Evolutionary conservation across 2,329 filamentous ascomycete genomes (phyloP).

Genomic region (Cercospora nicotianae): DNA sequence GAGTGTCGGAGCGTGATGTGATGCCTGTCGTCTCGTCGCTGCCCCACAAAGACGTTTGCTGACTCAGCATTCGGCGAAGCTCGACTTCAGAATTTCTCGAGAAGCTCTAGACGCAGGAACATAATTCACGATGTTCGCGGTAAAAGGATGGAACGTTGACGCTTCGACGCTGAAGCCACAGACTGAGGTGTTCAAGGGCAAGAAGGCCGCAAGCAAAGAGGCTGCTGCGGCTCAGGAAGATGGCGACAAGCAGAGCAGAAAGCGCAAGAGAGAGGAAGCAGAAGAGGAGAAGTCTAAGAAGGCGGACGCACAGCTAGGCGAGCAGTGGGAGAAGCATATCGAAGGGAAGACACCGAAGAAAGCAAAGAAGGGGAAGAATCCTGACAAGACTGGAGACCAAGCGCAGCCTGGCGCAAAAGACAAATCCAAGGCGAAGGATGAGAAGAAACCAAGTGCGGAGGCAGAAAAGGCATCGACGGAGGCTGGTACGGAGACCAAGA

Average conservation of each 20-base stretch:
- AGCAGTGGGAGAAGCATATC: conserved; percentile 77
- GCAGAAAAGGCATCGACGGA: conserved; percentile 7
- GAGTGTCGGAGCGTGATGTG: not conserved
- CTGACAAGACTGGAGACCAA: conserved; percentile 26
- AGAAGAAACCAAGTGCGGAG: conserved; percentile 22
- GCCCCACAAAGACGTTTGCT: not conserved
- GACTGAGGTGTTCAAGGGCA: conserved; percentile 44
- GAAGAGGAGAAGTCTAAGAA: conserved; percentile 54
- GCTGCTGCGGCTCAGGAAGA: conserved; percentile 39
- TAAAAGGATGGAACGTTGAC: conserved; percentile 87
- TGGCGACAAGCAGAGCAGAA: conserved; percentile 54
- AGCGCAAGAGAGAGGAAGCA: conserved; percentile 37
- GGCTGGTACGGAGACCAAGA: conserved; percentile 34
- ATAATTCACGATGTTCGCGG: conserved; percentile 74
- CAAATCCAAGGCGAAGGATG: conserved; percentile 31
- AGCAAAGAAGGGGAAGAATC: conserved; percentile 32
- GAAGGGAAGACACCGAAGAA: conserved; percentile 59
- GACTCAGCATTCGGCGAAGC: not conserved
- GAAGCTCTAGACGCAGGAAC: not conserved
- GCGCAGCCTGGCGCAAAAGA: conserved; percentile 18
- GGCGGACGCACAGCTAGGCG: conserved; percentile 63
- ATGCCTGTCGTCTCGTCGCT: not conserved
- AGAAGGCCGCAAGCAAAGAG: conserved; percentile 22
- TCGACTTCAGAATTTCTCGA: conserved; percentile 16
- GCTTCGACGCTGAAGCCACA: conserved; percentile 71